These are phyloP conservation scores for Ceratobasidium theobromae DNA, from an alignment of 1,284 basidiomycete genomes.

Conservation along the genomic window DNA sequence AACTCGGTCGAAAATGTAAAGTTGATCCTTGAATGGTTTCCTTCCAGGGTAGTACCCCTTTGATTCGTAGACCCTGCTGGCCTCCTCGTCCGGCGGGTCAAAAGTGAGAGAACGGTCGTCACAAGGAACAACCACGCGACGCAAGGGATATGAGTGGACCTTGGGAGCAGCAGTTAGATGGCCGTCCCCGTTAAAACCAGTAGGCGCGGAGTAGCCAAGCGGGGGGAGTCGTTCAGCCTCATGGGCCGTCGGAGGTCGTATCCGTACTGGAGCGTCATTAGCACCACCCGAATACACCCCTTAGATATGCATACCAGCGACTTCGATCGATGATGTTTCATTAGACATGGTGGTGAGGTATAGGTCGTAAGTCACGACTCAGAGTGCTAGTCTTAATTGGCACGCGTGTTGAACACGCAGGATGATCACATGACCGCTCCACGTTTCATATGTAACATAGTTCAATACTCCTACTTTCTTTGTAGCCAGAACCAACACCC, in stretches of 20 bases:
- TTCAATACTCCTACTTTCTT: not conserved
- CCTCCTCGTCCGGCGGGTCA: constrained; percentile 87
- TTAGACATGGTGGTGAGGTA: constrained; percentile 55
- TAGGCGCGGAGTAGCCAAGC: constrained; percentile 57
- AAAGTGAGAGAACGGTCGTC: constrained; percentile 92
- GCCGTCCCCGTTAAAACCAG: constrained; percentile 75
- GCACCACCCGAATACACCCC: constrained; percentile 30
- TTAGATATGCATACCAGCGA: constrained; percentile 60
- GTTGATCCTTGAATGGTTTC: constrained; percentile 87
- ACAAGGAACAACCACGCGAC: constrained; percentile 74
- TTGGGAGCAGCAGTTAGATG: constrained; percentile 64
- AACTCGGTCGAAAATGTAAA: constrained; percentile 94
- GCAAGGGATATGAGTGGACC: constrained; percentile 50
- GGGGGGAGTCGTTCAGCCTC: constrained; percentile 81
- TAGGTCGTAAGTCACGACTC: not conserved
- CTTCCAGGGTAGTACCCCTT: constrained; percentile 80
- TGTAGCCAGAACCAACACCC: no score
- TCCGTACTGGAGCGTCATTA: constrained; percentile 64
- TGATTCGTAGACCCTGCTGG: constrained; percentile 69
- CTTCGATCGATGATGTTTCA: constrained; percentile 80
- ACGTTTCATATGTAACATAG: not conserved
- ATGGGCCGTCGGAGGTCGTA: constrained; percentile 82
- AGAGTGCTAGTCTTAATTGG: constrained; percentile 12
- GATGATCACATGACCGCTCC: constrained; percentile 26
- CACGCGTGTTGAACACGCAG: constrained; percentile 29